Evolutionary conservation across 371 early-diverging fungal genomes (phyloP).

Genomic region (Gilbertella persicaria): DNA sequence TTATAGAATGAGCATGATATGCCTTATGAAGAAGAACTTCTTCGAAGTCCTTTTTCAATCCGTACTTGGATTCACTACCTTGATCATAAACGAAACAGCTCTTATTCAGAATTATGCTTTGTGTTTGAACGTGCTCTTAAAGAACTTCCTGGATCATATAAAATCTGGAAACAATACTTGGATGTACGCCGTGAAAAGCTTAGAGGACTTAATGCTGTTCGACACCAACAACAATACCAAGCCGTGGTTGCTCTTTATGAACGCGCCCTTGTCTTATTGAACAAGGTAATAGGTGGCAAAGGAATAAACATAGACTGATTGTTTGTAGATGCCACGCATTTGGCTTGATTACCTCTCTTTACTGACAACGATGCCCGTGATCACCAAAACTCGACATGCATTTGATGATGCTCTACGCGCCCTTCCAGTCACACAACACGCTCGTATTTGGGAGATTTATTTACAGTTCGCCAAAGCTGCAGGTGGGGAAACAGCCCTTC

Average conservation of each 20-base stretch:
- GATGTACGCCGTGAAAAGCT: conserved; percentile 67
- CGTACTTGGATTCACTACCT: conserved; percentile 90
- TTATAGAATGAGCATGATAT: conserved; percentile 72
- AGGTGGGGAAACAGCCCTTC: conserved; percentile 83
- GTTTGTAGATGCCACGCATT: conserved; percentile 75
- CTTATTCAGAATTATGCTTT: conserved; percentile 52
- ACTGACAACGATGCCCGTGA: conserved; percentile 68
- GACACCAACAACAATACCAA: conserved; percentile 59
- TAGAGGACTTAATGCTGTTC: conserved; percentile 49
- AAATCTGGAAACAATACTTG: conserved; percentile 93
- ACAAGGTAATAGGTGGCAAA: conserved; percentile 65
- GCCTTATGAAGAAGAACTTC: conserved; percentile 90
- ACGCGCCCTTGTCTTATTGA: conserved; percentile 80
- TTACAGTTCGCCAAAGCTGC: conserved; percentile 75
- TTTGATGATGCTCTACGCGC: conserved; percentile 93
- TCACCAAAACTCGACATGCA: conserved; percentile 76
- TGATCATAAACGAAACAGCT: conserved; percentile 74
- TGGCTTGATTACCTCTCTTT: conserved; percentile 81
- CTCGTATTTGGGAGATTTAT: conserved; percentile 87
- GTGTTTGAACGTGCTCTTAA: conserved; percentile 89
- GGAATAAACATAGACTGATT: conserved; percentile 16
- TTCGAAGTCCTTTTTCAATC: conserved; percentile 81
- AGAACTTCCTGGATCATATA: conserved; percentile 91
- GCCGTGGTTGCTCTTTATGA: conserved; percentile 80
- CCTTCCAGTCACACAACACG: conserved; percentile 93